Base-by-base conservation (phyloP, 495 filamentous ascomycete species). In the Lindgomyces ingoldianus region DNA sequence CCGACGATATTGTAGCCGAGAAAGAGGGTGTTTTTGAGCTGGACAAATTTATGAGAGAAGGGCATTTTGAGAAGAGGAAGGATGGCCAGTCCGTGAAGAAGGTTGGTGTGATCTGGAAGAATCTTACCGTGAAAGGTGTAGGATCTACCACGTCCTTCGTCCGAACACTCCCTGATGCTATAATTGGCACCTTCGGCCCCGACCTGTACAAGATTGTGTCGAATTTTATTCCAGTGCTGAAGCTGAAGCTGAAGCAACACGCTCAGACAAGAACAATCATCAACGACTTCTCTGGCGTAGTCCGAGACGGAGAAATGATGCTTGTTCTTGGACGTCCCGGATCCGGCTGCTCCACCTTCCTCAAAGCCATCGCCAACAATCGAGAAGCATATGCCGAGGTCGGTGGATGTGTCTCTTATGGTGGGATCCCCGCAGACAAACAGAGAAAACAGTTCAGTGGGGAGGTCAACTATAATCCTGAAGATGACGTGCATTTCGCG, bases 281-380 rank as follows among this genome's bases (percentile, higher is more conserved):
- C 57, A 75, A 90, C 70, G 87, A 91, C 68, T 92, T 93, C 70
- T 87, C 81, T 27, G 91, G 91, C n/a, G 80, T 88, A 9, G 84
- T 94, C 11, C 80, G 85, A 0, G 88, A 91, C 71, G 89, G 91
- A 51, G 85, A 88, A 78, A 91, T 93, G 86, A 88, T 94, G 84
- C 80, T 95, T 9, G 90, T 96, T 9, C 79, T 94, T 0, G 91
- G 91, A 0, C 80, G 89, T 22, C 91, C 91, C 0, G 91, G 91
- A 8, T 83, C 87, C 18, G 91, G 91, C 6, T 94, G 91, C 73
- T 86, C 83, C 26, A 92, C 91, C 1, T 91, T 94, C 60, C 80
- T 96, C 45, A 90, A 89, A 69, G 85, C 85, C 0, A 84, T 93
- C 57, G 82, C 88, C 52, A 93, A 93, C 66, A 83, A 91, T 58